Percentiles rank a stretch among this genome's conserved stretches.
Conservation (phyloP, 305 asterid species). For the Andrographis paniculata region DNA sequence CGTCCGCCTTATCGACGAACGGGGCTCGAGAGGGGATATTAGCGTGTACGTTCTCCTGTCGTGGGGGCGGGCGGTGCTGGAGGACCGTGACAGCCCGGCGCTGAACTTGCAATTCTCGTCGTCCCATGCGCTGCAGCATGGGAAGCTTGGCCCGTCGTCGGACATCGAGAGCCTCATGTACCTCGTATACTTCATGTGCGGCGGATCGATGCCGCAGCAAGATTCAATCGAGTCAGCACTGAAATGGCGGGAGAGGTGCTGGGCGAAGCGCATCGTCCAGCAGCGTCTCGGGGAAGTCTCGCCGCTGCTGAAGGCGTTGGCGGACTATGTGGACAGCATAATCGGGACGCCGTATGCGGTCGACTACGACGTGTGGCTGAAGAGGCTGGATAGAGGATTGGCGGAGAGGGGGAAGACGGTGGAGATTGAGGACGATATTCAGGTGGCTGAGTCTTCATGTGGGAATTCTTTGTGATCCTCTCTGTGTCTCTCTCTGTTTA, state of each 20-base stretch:
- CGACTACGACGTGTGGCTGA: conserved; percentile 68
- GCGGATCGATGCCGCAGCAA: conserved; percentile 49
- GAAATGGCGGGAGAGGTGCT: conserved; percentile 59
- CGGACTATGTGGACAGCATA: conserved; percentile 61
- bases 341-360: conserved; percentile 72
- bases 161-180: conserved; percentile 74
- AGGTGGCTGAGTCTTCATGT: conserved; percentile 41
- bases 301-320: conserved; percentile 62
- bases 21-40: conserved; percentile 11
- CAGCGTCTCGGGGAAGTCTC: conserved; percentile 59
- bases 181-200: conserved; percentile 42
- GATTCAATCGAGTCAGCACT: conserved; percentile 77
- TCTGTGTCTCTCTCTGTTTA: too few relatives aligned
- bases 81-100: conserved; percentile 71
- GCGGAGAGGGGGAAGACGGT: conserved; percentile 45
- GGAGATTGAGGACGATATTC: conserved; percentile 24
- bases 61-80: conserved; percentile 83
- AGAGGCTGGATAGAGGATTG: conserved; percentile 36
- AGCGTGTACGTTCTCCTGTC: conserved; percentile 43
- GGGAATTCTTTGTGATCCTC: conserved; percentile 31
- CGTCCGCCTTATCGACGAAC: conserved; percentile 26
- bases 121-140: conserved; percentile 61
- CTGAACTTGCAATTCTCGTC: conserved; percentile 65
- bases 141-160: conserved; percentile 79
- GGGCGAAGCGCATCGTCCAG: conserved; percentile 60